A percentile compares a stretch with the other conserved stretches of the same genome.
Evolutionary conservation across 495 filamentous ascomycete species (phyloP).

Genomic region (Neurospora sp.): DNA sequence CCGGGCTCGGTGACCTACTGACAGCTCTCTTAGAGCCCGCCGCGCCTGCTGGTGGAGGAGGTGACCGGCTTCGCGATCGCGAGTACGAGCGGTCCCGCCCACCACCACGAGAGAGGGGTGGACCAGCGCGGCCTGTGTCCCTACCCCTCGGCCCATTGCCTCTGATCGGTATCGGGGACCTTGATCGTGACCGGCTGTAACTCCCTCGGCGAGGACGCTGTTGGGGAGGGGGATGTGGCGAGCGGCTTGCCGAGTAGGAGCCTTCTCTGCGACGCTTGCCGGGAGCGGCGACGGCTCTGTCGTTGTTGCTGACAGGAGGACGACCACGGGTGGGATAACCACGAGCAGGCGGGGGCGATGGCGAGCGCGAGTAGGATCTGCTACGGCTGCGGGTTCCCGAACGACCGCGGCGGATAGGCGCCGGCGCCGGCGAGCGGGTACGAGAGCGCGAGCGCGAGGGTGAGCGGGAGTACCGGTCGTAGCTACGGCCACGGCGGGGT

Average conservation of each 20-base stretch:
- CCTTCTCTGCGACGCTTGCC: conserved; percentile 9
- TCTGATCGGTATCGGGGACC: not conserved
- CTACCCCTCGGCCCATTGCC: not conserved
- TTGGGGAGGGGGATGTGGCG: conserved; percentile 3
- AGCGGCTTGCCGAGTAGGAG: conserved; percentile 10
- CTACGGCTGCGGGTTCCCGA: conserved; percentile 9
- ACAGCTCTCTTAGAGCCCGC: conserved; percentile 6
- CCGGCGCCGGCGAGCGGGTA: not conserved
- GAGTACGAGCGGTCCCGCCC: not conserved
- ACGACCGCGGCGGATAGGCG: not conserved
- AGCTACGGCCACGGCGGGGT: conserved; percentile 9
- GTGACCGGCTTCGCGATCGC: conserved; percentile 7
- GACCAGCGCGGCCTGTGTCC: not conserved
- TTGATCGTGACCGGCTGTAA: conserved; percentile 5
- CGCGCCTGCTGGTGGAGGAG: not conserved
- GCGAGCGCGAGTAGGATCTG: conserved; percentile 10
- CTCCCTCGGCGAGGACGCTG: conserved; percentile 5
- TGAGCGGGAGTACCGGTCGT: conserved; percentile 15
- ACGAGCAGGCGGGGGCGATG: not conserved
- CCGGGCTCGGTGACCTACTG: conserved; percentile 11
- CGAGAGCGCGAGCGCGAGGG: conserved; percentile 7
- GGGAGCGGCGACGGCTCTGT: not conserved
- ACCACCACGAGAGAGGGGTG: not conserved
- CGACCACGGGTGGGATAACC: not conserved
- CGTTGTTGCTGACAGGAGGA: not conserved